Evolutionary conservation across 148 eudicot genomes (phyloP), one percentile per base, ranked within the genome.

Genomic region (Spergularia marina): DNA sequence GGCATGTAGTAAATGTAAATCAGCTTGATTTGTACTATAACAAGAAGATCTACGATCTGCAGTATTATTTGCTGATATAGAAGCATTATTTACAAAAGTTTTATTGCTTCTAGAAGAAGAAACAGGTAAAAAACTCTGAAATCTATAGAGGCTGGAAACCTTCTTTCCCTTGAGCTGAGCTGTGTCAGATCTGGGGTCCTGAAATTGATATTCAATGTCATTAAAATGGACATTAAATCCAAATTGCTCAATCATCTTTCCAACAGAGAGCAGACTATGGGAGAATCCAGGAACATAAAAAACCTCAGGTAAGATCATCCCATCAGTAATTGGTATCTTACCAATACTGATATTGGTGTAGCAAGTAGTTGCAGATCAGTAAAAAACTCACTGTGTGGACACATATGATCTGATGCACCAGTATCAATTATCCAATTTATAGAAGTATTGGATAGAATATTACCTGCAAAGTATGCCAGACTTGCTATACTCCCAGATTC

Each of bases 331-430:
- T 3, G 0, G 8, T 0, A 60, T 6, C 1, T 60, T 1, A 21
- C 65, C 7, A 60, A 39, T 2, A 60, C 65, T 7, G 1, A 8
- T n/a, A 60, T 60, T 8, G 12, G 15, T 3, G 8, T 60, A 9
- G 4, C 0, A 1, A 60, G 12, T 0, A 0, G 7, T 0, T 2
- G 21, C 0, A 60, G 4, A 21, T 5, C 7, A 21, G 1, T 7
- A 23, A 60, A 11, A 3, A 21, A 8, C 0, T 1, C 3, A 0
- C 23, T 5, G 21, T 60, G 12, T 6, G 65, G 21, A 3, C 30
- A 17, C 65, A 60, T 60, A 23, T 60, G 65, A 7, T 60, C 34
- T 2, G 65, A 21, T 5, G 65, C 65, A 20, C 65, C 39, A 9
- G 65, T 60, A 12, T 60, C 65, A 21, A 60, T 60, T 1, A 60